Evolutionary conservation across 2,329 filamentous ascomycete genomes (phyloP).

Genomic region (Cladorrhinum sp.): DNA sequence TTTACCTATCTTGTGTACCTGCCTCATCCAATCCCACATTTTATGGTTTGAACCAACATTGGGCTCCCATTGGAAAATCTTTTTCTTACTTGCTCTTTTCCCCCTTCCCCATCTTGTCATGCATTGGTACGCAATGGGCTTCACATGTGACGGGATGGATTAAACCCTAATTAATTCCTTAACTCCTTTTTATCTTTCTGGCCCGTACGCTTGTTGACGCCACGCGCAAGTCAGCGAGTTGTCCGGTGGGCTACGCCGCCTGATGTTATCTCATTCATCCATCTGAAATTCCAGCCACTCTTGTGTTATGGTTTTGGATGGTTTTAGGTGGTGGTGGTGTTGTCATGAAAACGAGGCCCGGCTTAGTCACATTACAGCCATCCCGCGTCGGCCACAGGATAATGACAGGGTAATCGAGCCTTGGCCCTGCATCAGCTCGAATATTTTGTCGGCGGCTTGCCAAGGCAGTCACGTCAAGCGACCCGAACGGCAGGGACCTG

Average conservation of each 20-base stretch:
- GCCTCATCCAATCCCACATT: not conserved
- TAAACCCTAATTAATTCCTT: not conserved
- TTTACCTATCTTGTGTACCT: not conserved
- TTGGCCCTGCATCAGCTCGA: not conserved
- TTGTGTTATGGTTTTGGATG: not conserved
- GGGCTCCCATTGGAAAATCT: not conserved
- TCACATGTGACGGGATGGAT: not conserved
- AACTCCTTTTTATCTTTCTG: not conserved
- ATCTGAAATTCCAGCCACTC: not conserved
- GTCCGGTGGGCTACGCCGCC: not conserved
- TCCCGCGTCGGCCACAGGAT: too few relatives aligned
- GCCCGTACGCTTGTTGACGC: not conserved
- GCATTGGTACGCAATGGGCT: not conserved
- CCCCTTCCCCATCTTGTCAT: not conserved
- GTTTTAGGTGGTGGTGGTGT: not conserved
- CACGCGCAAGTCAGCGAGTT: not conserved
- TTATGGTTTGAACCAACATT: not conserved
- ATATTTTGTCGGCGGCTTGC: not conserved
- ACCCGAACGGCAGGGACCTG: constrained; percentile 1
- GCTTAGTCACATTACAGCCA: not conserved
- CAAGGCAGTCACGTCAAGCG: not conserved
- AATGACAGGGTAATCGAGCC: not conserved
- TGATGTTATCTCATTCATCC: not conserved
- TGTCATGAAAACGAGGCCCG: not conserved
- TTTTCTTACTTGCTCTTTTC: not conserved